Conservation (phyloP, 1,139 yeast genomes). For the Arxiozyma telluris region DNA sequence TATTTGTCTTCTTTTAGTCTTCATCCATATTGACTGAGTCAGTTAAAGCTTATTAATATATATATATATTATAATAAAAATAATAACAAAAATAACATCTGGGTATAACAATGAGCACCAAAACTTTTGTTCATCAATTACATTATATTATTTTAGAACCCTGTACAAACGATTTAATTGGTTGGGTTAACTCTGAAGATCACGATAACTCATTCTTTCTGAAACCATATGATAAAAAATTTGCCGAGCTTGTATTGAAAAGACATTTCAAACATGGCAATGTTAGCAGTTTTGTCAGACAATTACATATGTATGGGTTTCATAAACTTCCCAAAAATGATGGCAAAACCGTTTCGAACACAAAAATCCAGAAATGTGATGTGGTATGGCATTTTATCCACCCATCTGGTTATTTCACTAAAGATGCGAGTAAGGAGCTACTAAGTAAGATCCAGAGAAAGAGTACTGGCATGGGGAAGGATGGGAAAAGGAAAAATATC, state of each 20-base stretch:
- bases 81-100: background rate
- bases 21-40: no score
- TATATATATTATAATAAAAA: no score
- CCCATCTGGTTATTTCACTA: conserved; percentile 64
- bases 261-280: conserved; percentile 74
- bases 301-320: conserved; percentile 69
- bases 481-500: conserved; percentile 28
- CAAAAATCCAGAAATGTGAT: conserved; percentile 16
- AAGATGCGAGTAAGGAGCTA: conserved; percentile 54
- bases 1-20: no score
- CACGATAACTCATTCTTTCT: conserved; percentile 52
- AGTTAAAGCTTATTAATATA: no score
- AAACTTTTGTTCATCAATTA: conserved; percentile 28
- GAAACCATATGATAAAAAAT: conserved; percentile 57
- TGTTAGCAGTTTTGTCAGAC: conserved; percentile 70
- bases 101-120: conserved; percentile 6
- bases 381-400: conserved; percentile 83
- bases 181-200: conserved; percentile 54
- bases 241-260: conserved; percentile 51
- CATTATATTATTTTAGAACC: conserved; percentile 24
- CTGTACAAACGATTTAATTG: conserved; percentile 40
- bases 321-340: conserved; percentile 17
- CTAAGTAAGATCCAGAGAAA: conserved; percentile 27
- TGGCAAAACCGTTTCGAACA: conserved; percentile 3
- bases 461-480: conserved; percentile 26